Conservation (phyloP, 2,329 filamentous ascomycete species). For the Cercospora canescens region DNA sequence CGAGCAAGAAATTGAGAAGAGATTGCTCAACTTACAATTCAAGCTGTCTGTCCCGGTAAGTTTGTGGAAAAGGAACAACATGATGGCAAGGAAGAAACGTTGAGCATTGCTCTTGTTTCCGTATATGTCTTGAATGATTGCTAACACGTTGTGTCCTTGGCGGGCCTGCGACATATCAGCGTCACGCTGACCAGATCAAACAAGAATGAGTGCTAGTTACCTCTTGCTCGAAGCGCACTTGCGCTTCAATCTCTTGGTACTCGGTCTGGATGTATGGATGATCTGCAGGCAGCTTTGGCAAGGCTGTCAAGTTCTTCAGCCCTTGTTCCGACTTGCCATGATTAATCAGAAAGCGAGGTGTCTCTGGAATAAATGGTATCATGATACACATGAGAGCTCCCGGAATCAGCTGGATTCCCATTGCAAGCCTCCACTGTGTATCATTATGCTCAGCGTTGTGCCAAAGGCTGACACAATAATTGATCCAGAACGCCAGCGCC, state of each 20-base stretch:
- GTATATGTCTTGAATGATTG: constrained; percentile 20
- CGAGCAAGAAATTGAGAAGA: too few species aligned
- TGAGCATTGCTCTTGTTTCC: constrained; percentile 16
- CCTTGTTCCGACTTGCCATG: constrained; percentile 19
- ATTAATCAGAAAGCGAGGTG: constrained; percentile 20
- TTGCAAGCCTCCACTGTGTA: constrained; percentile 18
- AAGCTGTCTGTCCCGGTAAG: constrained; percentile 21
- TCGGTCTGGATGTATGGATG: constrained; percentile 28
- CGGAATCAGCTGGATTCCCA: constrained; percentile 24
- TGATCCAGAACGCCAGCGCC: constrained; percentile 21
- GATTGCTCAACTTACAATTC: constrained; percentile 17
- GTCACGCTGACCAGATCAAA: background rate
- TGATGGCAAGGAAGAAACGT: constrained; percentile 22
- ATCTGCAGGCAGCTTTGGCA: constrained; percentile 25
- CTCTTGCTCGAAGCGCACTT: constrained; percentile 24
- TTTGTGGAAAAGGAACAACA: constrained; percentile 25
- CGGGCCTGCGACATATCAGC: constrained; percentile 7
- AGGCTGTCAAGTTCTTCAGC: constrained; percentile 17
- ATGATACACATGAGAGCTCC: constrained; percentile 24
- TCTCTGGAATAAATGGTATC: constrained; percentile 23
- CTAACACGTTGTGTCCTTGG: constrained; percentile 17
- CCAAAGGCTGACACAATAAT: constrained; percentile 22
- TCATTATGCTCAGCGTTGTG: constrained; percentile 7
- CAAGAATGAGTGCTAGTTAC: background rate
- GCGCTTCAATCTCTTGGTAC: constrained; percentile 28